Evolutionary conservation across 352 stramenopile genomes (phyloP), one percentile per base, ranked within the genome.

Genomic region (Pythium scleroteichum): DNA sequence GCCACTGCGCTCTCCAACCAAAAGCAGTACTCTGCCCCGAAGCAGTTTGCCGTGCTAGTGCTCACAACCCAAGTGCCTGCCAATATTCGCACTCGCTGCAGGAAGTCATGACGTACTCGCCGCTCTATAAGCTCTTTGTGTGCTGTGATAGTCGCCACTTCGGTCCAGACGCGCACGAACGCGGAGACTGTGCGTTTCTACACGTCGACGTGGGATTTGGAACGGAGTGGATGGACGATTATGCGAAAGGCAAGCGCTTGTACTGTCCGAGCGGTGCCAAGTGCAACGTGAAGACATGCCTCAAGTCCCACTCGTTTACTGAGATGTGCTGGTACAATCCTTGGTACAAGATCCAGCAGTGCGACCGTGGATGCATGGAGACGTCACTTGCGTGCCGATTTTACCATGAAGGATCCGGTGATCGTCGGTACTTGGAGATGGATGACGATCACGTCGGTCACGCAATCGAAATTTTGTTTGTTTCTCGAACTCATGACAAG

Each of bases 311-410:
- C 46, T 57, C 50, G 12, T 57, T 57, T 24, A 33, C 19, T 2
- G 50, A 57, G 23, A 57, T 57, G 50, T 57, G 50, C 35, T 57
- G 33, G 50, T 57, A 57, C 35, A 57, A 57, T 16, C 50, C 35
- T 19, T 46, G 33, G 33, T 47, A 57, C 50, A 47, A 57, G 35
- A 47, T 57, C 35, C 32, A 60, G 19, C 6, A 35, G 10, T 35
- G 29, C 10, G 29, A 58, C 9, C 51, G 51, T 12, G 51, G 38
- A 13, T 58, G 51, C 51, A 47, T 17, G 1, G 35, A 58, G 51
- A 35, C 51, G 17, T 58, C 51, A 9, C 24, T 58, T 2, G 39
- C 23, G n/a, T 58, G 51, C 13, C 51, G 39, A 7, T 49, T 45
- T 14, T 58, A 49, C 38, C 51, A 58, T 24, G 51, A 58, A 35